A percentile compares a stretch with the other conserved stretches of the same genome.
These are phyloP conservation scores for Hirsutella thompsonii DNA, from an alignment of 2,329 filamentous ascomycete genomes.

Conservation along the genomic window DNA sequence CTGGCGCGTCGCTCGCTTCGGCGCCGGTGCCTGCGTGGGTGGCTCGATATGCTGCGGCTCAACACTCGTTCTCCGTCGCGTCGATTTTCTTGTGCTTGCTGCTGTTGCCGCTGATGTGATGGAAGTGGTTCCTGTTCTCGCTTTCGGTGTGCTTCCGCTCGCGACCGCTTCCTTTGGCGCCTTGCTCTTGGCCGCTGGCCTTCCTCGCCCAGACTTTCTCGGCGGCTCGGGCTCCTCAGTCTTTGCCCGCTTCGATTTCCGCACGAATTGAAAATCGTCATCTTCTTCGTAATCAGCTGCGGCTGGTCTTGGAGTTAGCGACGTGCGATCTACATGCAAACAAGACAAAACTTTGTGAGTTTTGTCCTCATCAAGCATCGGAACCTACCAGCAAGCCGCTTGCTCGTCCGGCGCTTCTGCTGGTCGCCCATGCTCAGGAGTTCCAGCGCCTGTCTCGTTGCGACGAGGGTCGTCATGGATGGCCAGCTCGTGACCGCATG, in stretches of 20 bases:
- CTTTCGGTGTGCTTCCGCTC: not conserved
- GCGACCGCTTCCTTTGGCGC: slow-evolving; percentile 9
- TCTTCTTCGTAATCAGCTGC: slow-evolving; percentile 51
- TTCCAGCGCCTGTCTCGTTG: slow-evolving; percentile 51
- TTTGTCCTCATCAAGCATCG: too few relatives aligned
- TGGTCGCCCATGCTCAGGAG: slow-evolving; percentile 57
- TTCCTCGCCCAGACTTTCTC: slow-evolving; percentile 25
- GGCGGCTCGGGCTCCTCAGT: slow-evolving; percentile 32
- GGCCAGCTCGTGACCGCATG: slow-evolving; percentile 19
- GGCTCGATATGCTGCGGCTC: slow-evolving; percentile 25
- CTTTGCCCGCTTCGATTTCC: slow-evolving; percentile 53
- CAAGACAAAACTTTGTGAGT: too few relatives aligned
- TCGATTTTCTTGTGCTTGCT: slow-evolving; percentile 15
- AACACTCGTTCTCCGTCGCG: slow-evolving; percentile 26
- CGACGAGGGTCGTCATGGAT: slow-evolving; percentile 61
- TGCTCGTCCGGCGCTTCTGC: slow-evolving; percentile 48
- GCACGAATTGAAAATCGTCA: slow-evolving; percentile 65
- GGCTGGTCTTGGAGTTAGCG: too few relatives aligned
- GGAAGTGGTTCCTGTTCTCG: slow-evolving; percentile 4
- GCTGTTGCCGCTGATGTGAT: slow-evolving; percentile 8
- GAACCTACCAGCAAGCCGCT: slow-evolving; percentile 48
- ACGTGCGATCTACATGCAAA: too few relatives aligned
- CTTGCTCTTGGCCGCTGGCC: slow-evolving; percentile 16
- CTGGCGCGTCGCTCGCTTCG: slow-evolving; percentile 28
- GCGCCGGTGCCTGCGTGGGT: slow-evolving; percentile 18